Conservation (phyloP, 768 basidiomycete species). For the Lactifluus hygrophoroides region DNA sequence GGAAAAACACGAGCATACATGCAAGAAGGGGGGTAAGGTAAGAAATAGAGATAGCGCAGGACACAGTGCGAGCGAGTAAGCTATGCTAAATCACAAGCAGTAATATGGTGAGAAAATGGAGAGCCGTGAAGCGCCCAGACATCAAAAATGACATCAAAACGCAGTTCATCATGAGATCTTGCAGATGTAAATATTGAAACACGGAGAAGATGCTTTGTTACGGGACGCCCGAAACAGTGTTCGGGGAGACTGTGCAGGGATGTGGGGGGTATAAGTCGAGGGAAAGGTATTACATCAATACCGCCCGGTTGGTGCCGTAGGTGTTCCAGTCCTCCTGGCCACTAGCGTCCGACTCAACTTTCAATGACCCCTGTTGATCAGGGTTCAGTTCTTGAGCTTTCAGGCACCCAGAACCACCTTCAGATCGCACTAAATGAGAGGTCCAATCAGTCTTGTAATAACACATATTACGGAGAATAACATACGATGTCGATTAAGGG, state of each 20-base stretch:
- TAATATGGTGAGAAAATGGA: not conserved
- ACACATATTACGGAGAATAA: not conserved
- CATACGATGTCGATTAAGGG: conserved; percentile 84
- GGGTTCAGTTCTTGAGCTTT: conserved; percentile 30
- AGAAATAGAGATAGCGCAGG: not conserved
- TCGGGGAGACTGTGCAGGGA: not conserved
- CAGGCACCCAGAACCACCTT: conserved; percentile 73
- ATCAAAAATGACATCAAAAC: conserved; percentile 5
- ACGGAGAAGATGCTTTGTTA: not conserved
- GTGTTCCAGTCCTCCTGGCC: conserved; percentile 1
- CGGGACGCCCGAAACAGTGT: not conserved
- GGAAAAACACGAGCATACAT: not conserved
- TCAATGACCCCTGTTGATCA: not conserved
- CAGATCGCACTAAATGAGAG: conserved; percentile 54
- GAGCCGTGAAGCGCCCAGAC: not conserved
- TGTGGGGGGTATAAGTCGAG: not conserved
- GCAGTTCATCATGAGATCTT: not conserved
- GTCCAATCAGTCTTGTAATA: not conserved
- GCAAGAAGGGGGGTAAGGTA: conserved; percentile 1
- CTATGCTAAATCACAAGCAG: not conserved
- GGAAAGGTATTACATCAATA: not conserved
- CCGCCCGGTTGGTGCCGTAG: not conserved
- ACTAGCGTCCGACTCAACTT: conserved; percentile 1
- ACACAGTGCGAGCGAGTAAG: not conserved
- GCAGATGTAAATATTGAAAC: not conserved